Evolutionary conservation across 495 filamentous ascomycete species (phyloP), one percentile per base, ranked within the genome.

Genomic region (Tuber umbilicatum): DNA sequence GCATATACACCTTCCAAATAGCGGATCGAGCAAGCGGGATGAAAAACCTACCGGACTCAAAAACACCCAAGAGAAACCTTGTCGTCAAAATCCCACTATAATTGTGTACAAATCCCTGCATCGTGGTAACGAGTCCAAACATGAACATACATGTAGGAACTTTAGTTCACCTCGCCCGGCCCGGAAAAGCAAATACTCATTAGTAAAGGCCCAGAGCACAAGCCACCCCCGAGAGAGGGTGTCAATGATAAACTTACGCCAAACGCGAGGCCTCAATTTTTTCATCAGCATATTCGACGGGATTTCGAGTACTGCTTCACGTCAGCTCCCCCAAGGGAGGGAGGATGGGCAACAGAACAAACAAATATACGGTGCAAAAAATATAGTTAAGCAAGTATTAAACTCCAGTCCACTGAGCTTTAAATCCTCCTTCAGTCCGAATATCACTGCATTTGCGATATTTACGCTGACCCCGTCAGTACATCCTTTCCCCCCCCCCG

Each of bases 321-420:
- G 69, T 80, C 23, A 74, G 69, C 70, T 35, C 55, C 27, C 55
- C 1, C 27, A 27, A 35, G 19, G 7, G 14, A 35, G 43, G 42
- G 47, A 72, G 35, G n/a, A 31, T 60, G 12, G 27, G 47, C 82
- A 82, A 5, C n/a, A 9, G 50, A 60, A 42, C 94, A 78, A 91
- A 91, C 69, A 94, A 76, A 97, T 87, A 82, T 97, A 98, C 0
- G 94, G 94, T 0, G 97, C 89, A 84, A 97, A 99, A 87, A 97
- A 97, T 77, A 97, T 94, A 37, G 89, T 89, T 74, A 97, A 84
- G 0, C 91, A 92, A 21, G 88, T 91, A 84, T 94, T 95, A 83
- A 90, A 94, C 79, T 92, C 87, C 19, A 86, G 86, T 70, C 85
- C 85, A 31, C 73, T 81, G 35, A 97, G 86, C 27, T 86, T 55